Conservation (phyloP, 2,329 filamentous ascomycete species). For the Cephalotrichum gorgonifer region DNA sequence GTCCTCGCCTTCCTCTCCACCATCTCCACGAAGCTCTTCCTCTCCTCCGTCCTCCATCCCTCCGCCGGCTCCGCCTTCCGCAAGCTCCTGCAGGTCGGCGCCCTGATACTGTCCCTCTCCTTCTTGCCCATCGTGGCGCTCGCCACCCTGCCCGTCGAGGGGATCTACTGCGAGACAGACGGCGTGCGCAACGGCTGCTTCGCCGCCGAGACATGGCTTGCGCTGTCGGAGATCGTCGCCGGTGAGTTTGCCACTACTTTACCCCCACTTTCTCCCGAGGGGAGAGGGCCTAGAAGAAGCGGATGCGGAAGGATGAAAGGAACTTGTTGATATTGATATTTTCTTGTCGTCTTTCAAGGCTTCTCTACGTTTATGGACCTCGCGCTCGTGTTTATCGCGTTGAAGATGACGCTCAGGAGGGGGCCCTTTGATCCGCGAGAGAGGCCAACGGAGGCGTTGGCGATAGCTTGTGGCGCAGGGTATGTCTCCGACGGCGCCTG, state of each 20-base stretch:
- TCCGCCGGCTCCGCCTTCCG: background rate
- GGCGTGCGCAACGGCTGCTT: background rate
- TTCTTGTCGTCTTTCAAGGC: background rate
- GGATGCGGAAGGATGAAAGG: background rate
- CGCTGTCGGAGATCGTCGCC: background rate
- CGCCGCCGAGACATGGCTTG: background rate
- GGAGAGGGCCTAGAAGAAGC: no score
- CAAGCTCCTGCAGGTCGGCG: background rate
- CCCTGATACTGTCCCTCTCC: background rate
- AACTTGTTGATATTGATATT: background rate
- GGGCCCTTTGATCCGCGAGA: background rate
- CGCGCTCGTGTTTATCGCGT: background rate
- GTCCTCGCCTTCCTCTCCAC: constrained; percentile 3
- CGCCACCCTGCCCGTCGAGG: background rate
- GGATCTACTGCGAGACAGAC: background rate
- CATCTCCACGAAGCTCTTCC: constrained; percentile 2
- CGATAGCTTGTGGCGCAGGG: background rate
- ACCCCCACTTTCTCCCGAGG: no score
- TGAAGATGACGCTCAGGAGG: background rate
- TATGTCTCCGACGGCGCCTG: no score
- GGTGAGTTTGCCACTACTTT: background rate
- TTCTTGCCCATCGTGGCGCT: background rate
- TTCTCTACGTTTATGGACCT: background rate
- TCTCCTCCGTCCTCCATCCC: background rate
- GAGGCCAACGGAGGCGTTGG: background rate